Evolutionary conservation across 1,284 basidiomycete species (phyloP).

Genomic region (Fomitopsis palustris): DNA sequence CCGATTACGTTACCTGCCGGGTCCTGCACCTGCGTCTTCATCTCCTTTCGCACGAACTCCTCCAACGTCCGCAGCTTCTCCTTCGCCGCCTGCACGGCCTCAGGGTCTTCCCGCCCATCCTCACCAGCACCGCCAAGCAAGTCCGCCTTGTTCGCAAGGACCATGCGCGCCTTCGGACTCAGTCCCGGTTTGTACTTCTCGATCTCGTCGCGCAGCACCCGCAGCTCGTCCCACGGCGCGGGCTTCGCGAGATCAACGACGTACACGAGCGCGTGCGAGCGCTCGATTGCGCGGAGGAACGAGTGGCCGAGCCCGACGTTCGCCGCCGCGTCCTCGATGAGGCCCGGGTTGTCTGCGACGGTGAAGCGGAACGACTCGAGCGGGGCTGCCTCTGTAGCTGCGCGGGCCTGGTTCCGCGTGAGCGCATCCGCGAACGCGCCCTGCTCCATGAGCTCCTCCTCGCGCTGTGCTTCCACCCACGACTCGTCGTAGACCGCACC

Average conservation of each 20-base stretch:
- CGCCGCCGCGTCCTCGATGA: conserved; percentile 81
- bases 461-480: conserved; percentile 51
- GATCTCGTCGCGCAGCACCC: conserved; percentile 73
- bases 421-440: conserved; percentile 47
- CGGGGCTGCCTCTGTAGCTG: conserved; percentile 39
- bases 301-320: conserved; percentile 93
- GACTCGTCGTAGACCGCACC: conserved; percentile 71
- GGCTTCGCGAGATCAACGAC: conserved; percentile 84
- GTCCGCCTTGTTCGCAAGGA: conserved; percentile 96
- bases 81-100: conserved; percentile 51
- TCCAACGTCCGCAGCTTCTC: conserved; percentile 55
- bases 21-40: conserved; percentile 31
- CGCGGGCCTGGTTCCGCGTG: conserved; percentile 45
- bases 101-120: conserved; percentile 23
- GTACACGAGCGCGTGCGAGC: conserved; percentile 87
- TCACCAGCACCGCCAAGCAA: conserved; percentile 50
- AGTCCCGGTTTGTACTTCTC: conserved; percentile 84
- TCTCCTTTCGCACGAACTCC: conserved; percentile 48
- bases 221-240: conserved; percentile 75
- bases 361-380: conserved; percentile 84
- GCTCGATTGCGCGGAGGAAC: conserved; percentile 91
- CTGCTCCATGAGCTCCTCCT: conserved; percentile 41
- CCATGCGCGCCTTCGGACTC: conserved; percentile 70
- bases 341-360: conserved; percentile 96
- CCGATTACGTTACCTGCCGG: conserved; percentile 29